Conservation (phyloP, 2,329 filamentous ascomycete species). For the Pseudocercospora fuligena region DNA sequence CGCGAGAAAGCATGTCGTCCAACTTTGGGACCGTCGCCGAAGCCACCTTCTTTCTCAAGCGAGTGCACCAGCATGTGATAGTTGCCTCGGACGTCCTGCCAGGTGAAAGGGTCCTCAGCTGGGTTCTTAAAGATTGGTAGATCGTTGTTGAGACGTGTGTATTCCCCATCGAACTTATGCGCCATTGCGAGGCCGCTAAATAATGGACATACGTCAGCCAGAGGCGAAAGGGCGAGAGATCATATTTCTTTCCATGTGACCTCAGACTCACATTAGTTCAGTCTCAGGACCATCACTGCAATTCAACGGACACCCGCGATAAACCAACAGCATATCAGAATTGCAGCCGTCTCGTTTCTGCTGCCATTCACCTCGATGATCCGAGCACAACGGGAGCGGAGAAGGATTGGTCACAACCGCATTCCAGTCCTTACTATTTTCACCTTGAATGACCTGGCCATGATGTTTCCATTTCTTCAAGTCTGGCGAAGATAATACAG, state of each 20-base stretch:
- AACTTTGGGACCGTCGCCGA: constrained; percentile 13
- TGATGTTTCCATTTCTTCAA: constrained; percentile 4
- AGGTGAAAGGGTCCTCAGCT: constrained; percentile 11
- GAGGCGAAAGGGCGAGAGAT: too few species aligned
- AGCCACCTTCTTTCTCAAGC: constrained; percentile 4
- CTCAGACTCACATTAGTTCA: not conserved
- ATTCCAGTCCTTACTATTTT: constrained; percentile 7
- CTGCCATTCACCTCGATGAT: not conserved
- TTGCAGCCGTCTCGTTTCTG: not conserved
- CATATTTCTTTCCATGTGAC: too few species aligned
- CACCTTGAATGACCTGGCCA: not conserved
- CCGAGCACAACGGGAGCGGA: not conserved
- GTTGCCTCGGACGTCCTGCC: constrained; percentile 9
- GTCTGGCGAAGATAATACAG: not conserved
- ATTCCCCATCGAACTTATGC: not conserved
- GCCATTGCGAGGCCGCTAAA: not conserved
- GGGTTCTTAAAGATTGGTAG: constrained; percentile 8
- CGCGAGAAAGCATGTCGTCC: constrained; percentile 12
- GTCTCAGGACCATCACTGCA: not conserved
- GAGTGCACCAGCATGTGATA: constrained; percentile 13
- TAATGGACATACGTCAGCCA: not conserved
- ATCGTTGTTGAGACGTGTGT: constrained; percentile 14
- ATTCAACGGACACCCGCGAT: constrained; percentile 6
- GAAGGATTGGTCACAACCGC: constrained; percentile 11
- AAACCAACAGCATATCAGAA: constrained; percentile 3